Base-by-base conservation (phyloP, 2,329 filamentous ascomycete genomes). In the Stagonosporopsis vannaccii region DNA sequence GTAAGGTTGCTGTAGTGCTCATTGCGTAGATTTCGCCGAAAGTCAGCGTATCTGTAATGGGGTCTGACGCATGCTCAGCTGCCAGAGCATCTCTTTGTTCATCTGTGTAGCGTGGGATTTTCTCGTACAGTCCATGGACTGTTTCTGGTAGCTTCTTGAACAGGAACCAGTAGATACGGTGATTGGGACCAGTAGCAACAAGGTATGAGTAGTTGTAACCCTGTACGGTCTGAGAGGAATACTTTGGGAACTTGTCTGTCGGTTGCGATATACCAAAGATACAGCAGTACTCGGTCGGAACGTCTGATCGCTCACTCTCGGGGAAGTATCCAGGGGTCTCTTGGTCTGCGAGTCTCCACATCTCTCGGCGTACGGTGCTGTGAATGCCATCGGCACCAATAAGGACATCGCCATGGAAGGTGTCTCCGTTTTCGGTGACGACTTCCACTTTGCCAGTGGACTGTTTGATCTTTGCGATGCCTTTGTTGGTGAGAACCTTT, bases 11-110 rank as follows among this genome's bases (percentile, higher is more conserved):
- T 58, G 15, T 52, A 45, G 17, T 55, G 44, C 8, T 61, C 48
- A 3, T 51, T 49, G 13, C 67, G 56, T 68, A 72, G 75, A 6
- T 50, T 62, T 58, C 45, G 13, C 49, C 47, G 20, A 42, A 42
- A 3, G 20, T 35, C 20, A 50, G 7, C 4, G 1, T 20, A 2
- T 33, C 20, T 12, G 30, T 8, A 1, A 42, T 17, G 8, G 2
- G 37, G 26, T 50, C 36, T 7, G 11, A 15, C 0, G 47, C 47
- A 11, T 50, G 47, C 28, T 42, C 28, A 4, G 26, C 28, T 7
- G 47, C 47, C 19, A 50, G 4, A 5, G 47, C 26, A n/a, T 50
- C 47, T 50, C 28, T 23, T 17, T 50, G 15, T 12, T 33, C 35
- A 4, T 40, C 25, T 3, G 45, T 40, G 7, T 32, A 49, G 11